phyloP scores from a whole-genome alignment of 2,329 filamentous ascomycete genomes.

The Zymoseptoria crescenta region DNA sequence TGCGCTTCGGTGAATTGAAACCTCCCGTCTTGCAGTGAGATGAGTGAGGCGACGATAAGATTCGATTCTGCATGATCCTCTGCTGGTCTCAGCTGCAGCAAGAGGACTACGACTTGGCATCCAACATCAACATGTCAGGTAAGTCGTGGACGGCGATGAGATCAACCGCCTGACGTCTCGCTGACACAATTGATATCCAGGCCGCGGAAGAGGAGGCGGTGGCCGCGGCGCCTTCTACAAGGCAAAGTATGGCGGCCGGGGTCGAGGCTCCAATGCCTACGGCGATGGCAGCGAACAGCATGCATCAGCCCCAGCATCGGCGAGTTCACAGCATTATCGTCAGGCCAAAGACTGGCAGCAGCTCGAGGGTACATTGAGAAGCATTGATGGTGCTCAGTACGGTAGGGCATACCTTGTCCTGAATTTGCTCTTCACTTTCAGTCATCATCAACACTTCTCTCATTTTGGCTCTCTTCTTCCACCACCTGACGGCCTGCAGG shows the following conservation, averaged over 20 bases:
- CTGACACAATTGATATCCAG: conserved; percentile 4
- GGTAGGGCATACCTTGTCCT: conserved; percentile 16
- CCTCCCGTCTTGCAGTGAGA: neutral
- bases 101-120: neutral
- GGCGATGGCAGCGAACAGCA: conserved; percentile 2
- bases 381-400: conserved; percentile 26
- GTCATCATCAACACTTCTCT: neutral
- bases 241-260: conserved; percentile 21
- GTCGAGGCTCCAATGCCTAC: neutral
- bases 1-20: neutral
- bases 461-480: neutral
- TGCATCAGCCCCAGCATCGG: conserved; percentile 1
- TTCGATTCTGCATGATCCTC: neutral
- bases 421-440: neutral
- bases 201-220: conserved; percentile 15
- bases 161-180: neutral
- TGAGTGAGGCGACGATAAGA: neutral
- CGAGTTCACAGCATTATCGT: neutral
- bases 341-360: conserved; percentile 18
- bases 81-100: too few relatives aligned
- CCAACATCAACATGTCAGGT: conserved; percentile 11
- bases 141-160: neutral
- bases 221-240: conserved; percentile 26
- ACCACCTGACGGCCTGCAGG: conserved; percentile 17
- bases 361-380: conserved; percentile 17